Conservation (phyloP, 108 stramenopile species). For the Pseudonitzschia multistriata region DNA sequence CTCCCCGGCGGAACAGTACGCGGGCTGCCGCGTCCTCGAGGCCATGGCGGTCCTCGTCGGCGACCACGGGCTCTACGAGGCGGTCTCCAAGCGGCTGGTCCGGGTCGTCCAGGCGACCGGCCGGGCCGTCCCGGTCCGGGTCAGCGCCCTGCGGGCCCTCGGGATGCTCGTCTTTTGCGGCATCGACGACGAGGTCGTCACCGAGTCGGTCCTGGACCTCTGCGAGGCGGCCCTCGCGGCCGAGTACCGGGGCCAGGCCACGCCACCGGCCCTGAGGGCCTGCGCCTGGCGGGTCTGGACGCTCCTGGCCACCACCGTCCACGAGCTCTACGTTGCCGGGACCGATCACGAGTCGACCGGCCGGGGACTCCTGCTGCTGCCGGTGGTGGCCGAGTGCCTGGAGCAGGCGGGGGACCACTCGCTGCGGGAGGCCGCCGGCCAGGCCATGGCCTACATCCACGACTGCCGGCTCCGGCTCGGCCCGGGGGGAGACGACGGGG, state of each 20-base stretch:
- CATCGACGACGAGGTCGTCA: constrained; percentile 43
- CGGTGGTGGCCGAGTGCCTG: constrained; percentile 55
- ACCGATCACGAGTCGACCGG: constrained; percentile 50
- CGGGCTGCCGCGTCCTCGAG: constrained; percentile 79
- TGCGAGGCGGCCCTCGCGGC: constrained; percentile 50
- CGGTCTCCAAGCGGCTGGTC: constrained; percentile 43
- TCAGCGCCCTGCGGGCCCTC: constrained; percentile 69
- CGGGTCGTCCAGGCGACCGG: constrained; percentile 56
- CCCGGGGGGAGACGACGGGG: constrained; percentile 33
- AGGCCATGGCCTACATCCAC: constrained; percentile 78
- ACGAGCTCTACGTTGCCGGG: constrained; percentile 60
- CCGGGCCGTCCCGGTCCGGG: constrained; percentile 60
- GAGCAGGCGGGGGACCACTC: constrained; percentile 39
- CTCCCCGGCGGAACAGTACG: constrained; percentile 78
- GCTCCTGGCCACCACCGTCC: constrained; percentile 63
- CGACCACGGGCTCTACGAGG: constrained; percentile 53
- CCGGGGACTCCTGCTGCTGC: constrained; percentile 60
- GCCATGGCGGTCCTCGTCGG: constrained; percentile 67
- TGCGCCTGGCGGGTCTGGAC: constrained; percentile 81
- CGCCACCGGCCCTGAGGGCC: constrained; percentile 49
- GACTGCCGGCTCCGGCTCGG: constrained; percentile 70
- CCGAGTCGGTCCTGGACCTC: constrained; percentile 56
- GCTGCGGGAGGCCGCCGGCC: constrained; percentile 69
- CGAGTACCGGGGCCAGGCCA: constrained; percentile 59
- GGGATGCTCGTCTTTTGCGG: constrained; percentile 69